Base-by-base conservation (phyloP, 1,284 basidiomycete species). In the Agroathelia rolfsii region DNA sequence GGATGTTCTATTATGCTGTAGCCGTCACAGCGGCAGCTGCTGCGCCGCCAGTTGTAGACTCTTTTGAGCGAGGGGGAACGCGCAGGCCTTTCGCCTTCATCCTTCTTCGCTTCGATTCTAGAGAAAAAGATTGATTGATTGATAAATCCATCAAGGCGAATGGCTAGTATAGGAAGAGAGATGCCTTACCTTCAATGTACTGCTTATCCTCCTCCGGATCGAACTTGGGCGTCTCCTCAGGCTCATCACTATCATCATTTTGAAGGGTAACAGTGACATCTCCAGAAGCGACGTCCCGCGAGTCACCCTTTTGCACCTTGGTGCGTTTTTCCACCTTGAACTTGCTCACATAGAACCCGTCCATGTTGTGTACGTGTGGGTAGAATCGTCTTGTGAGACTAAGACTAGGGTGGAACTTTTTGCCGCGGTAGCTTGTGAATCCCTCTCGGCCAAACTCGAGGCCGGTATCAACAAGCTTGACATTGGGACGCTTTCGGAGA, bases 261-360 rank as follows among this genome's bases (percentile, higher is more conserved):
- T 38, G 38, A 12, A 14, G 39, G 4, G 28, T 15, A 26, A 18
- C 42, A 20, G 45, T 9, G 10, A 25, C 54, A 21, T 48, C 53
- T 25, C 53, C 54, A 20, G 43, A 46, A 32, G 48, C 55, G 5
- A 48, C 58, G 1, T 50, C 59, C 35, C 59, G 64, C n/a, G n/a
- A n/a, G n/a, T n/a, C n/a, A n/a, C n/a, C n/a, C 13, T 51, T 51
- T 31, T 49, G 51, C 33, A 45, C 52, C 61, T 87, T 92, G 32
- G 59, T 53, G 39, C 78, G 71, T 58, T 76, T 84, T 52, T 79
- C 82, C 14, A 98, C 80, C 59, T 90, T 95, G 69, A 99, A 87
- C 61, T 98, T 98, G 43, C 94, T 93, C 35, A 98, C 92, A 56
- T 78, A 99, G 70, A 99, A 99, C 2, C 95, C 95, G 57, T 99